These are phyloP conservation scores for Diplocarpon rosae DNA, from an alignment of 2,329 filamentous ascomycete species.

Conservation along the genomic window DNA sequence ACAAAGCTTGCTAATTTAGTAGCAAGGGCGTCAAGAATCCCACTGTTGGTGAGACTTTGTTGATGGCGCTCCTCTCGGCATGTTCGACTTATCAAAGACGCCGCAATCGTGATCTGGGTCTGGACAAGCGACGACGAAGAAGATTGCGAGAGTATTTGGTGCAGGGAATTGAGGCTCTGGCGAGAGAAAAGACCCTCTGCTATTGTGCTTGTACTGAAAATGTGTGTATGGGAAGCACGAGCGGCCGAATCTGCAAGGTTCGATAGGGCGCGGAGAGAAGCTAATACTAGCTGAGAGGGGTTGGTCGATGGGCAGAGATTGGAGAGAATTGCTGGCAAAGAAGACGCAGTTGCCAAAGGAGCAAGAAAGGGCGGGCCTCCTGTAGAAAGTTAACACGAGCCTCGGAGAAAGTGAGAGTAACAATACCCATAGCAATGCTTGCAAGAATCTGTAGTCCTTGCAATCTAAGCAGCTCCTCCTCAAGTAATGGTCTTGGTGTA, in stretches of 20 bases:
- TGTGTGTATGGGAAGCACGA: constrained; percentile 40
- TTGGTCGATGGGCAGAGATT: constrained; percentile 56
- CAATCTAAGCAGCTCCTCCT: constrained; percentile 57
- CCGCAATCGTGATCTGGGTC: constrained; percentile 49
- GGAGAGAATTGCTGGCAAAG: constrained; percentile 59
- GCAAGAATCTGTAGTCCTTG: constrained; percentile 79
- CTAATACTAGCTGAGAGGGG: constrained; percentile 55
- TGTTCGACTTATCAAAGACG: constrained; percentile 43
- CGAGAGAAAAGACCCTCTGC: constrained; percentile 55
- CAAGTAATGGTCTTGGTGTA: constrained; percentile 32
- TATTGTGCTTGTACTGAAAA: constrained; percentile 39
- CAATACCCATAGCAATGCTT: constrained; percentile 71
- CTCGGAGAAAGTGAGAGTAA: neutral
- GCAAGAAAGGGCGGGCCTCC: constrained; percentile 70
- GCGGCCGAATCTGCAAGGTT: constrained; percentile 57
- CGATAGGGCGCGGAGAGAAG: constrained; percentile 63
- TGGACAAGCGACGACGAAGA: constrained; percentile 42
- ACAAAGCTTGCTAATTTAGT: constrained; percentile 61
- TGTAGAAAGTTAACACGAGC: constrained; percentile 29
- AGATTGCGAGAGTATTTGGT: constrained; percentile 51
- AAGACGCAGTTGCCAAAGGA: constrained; percentile 57
- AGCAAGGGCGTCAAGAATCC: constrained; percentile 69
- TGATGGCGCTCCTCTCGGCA: constrained; percentile 63
- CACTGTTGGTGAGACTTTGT: constrained; percentile 56
- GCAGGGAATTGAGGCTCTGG: constrained; percentile 49